phyloP scores from a whole-genome alignment of 768 basidiomycete species.

The Agrocybe praecox region DNA sequence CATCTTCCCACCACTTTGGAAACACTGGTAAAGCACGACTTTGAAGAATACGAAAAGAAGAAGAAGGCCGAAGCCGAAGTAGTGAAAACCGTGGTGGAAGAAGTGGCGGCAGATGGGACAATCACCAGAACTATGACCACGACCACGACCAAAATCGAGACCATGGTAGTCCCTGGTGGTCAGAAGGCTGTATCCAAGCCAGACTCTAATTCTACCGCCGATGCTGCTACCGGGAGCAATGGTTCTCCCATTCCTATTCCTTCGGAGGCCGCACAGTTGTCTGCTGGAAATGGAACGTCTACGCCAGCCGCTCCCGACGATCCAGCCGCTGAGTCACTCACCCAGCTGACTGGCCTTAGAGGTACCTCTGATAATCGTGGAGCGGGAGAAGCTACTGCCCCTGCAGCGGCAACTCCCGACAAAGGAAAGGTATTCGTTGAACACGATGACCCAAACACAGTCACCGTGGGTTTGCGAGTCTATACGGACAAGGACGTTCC shows the following conservation, averaged over 20 bases:
- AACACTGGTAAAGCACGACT: conserved; percentile 22
- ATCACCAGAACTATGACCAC: conserved; percentile 25
- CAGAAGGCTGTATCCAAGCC: conserved; percentile 1
- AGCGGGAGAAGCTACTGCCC: background rate
- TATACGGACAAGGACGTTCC: conserved; percentile 48
- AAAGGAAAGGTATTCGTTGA: conserved; percentile 23
- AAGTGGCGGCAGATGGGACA: conserved; percentile 23
- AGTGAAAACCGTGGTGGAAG: conserved; percentile 21
- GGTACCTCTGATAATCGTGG: conserved; percentile 1
- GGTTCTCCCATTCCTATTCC: background rate
- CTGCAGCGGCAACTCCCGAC: conserved; percentile 1
- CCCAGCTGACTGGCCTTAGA: background rate
- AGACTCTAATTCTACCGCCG: background rate
- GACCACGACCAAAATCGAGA: conserved; percentile 30
- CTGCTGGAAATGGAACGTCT: conserved; percentile 2
- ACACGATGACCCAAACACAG: conserved; percentile 37
- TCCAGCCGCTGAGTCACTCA: conserved; percentile 1
- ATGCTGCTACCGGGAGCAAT: background rate
- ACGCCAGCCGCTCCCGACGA: conserved; percentile 15
- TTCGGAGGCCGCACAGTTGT: background rate
- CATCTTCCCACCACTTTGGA: conserved; percentile 23
- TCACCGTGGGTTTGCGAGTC: conserved; percentile 42
- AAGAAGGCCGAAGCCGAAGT: conserved; percentile 26
- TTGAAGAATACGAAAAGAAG: conserved; percentile 34
- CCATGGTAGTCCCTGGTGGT: conserved; percentile 22